phyloP scores from a whole-genome alignment of 2,329 filamentous ascomycete species.

The Aureobasidium sp. region DNA sequence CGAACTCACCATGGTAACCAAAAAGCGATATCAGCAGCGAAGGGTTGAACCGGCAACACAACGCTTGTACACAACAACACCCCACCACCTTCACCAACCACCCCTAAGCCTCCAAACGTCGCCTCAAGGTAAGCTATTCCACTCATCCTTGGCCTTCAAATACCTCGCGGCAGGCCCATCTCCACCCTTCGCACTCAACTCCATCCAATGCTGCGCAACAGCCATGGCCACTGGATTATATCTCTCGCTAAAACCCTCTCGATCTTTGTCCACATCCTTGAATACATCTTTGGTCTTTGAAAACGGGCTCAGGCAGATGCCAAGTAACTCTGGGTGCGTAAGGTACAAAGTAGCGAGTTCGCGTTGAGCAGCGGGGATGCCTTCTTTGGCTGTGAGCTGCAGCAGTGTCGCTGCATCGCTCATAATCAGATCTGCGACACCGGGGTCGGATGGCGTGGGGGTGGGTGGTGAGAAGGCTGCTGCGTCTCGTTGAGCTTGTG shows the following conservation, averaged over 20 bases:
- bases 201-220: conserved; percentile 96
- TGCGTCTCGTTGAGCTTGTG: conserved; percentile 29
- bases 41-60: neutral
- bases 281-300: conserved; percentile 83
- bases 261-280: conserved; percentile 68
- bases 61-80: neutral
- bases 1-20: neutral
- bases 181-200: conserved; percentile 75
- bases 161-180: conserved; percentile 79
- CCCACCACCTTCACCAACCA: neutral
- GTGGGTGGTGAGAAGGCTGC: conserved; percentile 24
- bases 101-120: too few relatives aligned
- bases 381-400: conserved; percentile 89
- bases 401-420: conserved; percentile 82
- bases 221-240: conserved; percentile 88
- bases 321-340: conserved; percentile 78
- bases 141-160: conserved; percentile 63
- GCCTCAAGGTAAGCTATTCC: conserved; percentile 49
- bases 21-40: neutral
- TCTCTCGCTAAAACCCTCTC: conserved; percentile 53
- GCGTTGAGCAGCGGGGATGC: conserved; percentile 78
- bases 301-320: conserved; percentile 72
- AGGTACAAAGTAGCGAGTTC: conserved; percentile 92
- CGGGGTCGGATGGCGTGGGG: conserved; percentile 17
- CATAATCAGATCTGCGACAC: conserved; percentile 59